Conservation (phyloP, 1,139 yeast species). For the Saccharomyces hybrid region DNA sequence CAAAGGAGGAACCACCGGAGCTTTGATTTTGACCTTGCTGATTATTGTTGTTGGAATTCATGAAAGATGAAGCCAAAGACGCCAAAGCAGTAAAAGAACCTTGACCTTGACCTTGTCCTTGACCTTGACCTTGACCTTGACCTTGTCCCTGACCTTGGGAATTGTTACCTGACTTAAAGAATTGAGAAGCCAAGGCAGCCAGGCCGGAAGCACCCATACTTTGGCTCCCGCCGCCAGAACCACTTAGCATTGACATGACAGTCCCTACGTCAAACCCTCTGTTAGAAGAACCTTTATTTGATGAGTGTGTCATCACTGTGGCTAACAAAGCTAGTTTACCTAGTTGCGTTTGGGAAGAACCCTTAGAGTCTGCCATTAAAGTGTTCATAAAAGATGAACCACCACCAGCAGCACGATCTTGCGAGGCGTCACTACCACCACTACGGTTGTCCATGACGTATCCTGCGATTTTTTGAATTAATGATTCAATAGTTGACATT, state of each 20-base stretch:
- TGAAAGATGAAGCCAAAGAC: conserved; percentile 7
- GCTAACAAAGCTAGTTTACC: conserved; percentile 27
- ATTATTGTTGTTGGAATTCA: background rate
- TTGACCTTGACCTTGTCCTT: conserved; percentile 4
- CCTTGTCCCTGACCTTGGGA: conserved; percentile 4
- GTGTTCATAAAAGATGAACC: conserved; percentile 21
- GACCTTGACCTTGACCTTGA: conserved; percentile 4
- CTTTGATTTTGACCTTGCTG: conserved; percentile 5
- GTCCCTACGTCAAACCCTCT: conserved; percentile 20
- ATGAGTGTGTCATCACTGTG: conserved; percentile 16
- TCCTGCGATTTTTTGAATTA: conserved; percentile 18
- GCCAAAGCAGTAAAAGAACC: conserved; percentile 6
- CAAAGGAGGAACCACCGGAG: conserved; percentile 2
- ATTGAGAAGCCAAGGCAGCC: conserved; percentile 22
- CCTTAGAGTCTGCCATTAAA: conserved; percentile 17
- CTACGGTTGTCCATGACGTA: conserved; percentile 18
- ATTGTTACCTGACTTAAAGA: conserved; percentile 8
- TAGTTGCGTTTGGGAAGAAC: conserved; percentile 24
- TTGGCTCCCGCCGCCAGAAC: conserved; percentile 5
- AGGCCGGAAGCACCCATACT: conserved; percentile 17
- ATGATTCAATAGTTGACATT: conserved; percentile 20
- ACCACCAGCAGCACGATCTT: conserved; percentile 14
- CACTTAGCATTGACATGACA: conserved; percentile 21
- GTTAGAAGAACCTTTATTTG: conserved; percentile 9
- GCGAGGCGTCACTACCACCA: conserved; percentile 9